phyloP scores from a whole-genome alignment of 73 alveolate genomes.

The Paramecium tetraurelia region DNA sequence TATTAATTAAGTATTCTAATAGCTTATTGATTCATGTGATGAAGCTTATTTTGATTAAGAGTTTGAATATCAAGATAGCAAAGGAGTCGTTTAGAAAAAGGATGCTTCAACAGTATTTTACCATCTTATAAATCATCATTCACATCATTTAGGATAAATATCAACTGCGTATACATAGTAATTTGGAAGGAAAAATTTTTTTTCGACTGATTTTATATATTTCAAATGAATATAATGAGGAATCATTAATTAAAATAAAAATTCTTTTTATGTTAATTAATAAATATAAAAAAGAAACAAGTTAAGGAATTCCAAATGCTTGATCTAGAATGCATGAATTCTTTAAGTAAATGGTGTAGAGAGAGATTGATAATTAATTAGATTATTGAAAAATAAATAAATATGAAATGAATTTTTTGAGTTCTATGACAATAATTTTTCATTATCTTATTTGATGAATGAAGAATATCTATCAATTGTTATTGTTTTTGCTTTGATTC shows the following conservation, averaged over 20 bases:
- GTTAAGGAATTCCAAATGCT: neutral
- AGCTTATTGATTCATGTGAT: neutral
- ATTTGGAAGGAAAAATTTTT: conserved; percentile 37
- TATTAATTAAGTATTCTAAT: neutral
- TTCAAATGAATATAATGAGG: neutral
- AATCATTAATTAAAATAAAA: neutral
- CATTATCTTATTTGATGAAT: too few relatives aligned
- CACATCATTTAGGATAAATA: conserved; percentile 30
- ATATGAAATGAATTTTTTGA: too few relatives aligned
- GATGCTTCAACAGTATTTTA: neutral
- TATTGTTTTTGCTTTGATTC: too few relatives aligned
- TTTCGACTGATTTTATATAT: conserved; percentile 20
- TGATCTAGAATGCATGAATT: neutral
- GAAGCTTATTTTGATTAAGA: neutral
- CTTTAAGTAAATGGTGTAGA: neutral
- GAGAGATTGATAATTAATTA: neutral
- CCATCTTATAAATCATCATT: conserved; percentile 35
- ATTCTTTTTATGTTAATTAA: neutral
- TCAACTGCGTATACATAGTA: neutral
- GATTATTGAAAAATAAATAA: too few relatives aligned
- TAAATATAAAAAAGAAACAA: neutral
- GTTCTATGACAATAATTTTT: too few relatives aligned
- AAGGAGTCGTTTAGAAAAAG: neutral
- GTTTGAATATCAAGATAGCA: conserved; percentile 11
- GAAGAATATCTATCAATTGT: too few relatives aligned